A percentile compares a stretch with the other conserved stretches of the same genome.
Conservation (phyloP, 164 flowering plant genomes). For the Piper longum region DNA sequence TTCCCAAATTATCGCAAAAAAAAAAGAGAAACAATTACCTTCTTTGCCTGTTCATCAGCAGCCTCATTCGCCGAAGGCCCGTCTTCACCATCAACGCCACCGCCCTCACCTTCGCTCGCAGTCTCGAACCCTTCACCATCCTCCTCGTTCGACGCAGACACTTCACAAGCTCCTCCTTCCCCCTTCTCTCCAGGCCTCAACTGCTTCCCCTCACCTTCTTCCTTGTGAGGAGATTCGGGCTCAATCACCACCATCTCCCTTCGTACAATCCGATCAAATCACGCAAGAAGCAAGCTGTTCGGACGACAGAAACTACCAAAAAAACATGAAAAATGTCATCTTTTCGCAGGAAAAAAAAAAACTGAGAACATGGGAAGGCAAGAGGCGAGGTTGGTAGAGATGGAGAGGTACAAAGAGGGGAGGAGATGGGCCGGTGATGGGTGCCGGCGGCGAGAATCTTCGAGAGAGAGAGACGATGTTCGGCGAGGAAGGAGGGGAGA, state of each 20-base stretch:
- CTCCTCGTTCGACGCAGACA: not conserved
- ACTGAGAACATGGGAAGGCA: not conserved
- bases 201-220: not conserved
- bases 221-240: conserved; percentile 1
- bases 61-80: conserved; percentile 5
- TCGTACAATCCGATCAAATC: not conserved
- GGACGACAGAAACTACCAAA: not conserved
- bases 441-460: not conserved
- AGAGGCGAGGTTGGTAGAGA: not conserved
- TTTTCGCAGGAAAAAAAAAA: too few relatives aligned
- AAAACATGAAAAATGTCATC: not conserved
- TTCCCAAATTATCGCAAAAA: not conserved
- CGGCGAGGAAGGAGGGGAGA: not conserved
- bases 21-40: conserved; percentile 1
- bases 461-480: not conserved
- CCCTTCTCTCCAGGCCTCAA: not conserved
- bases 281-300: not conserved
- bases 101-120: conserved; percentile 11
- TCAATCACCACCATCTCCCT: conserved; percentile 11
- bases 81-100: not conserved
- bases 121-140: conserved; percentile 11
- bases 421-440: not conserved
- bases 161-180: not conserved
- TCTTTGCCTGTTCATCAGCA: conserved; percentile 7
- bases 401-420: not conserved